phyloP scores from a whole-genome alignment of 2,329 filamentous ascomycete genomes.

The Lasiodiplodia citricola region DNA sequence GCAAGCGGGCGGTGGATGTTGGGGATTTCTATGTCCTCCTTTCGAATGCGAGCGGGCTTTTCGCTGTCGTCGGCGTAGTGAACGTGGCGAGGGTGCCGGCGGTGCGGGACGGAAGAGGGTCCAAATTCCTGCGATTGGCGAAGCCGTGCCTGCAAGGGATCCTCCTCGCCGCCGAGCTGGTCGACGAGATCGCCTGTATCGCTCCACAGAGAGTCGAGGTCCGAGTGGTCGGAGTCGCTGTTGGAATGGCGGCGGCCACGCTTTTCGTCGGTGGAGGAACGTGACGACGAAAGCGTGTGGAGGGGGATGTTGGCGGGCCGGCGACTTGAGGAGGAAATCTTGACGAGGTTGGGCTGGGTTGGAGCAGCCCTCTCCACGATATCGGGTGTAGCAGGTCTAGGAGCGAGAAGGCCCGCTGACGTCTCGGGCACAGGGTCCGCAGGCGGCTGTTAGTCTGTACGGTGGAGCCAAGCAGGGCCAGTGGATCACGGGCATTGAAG shows the following conservation, averaged over 20 bases:
- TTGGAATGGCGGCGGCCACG: constrained; percentile 59
- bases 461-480: constrained; percentile 24
- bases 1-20: constrained; percentile 67
- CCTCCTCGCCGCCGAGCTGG: constrained; percentile 82
- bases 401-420: constrained; percentile 25
- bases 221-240: constrained; percentile 70
- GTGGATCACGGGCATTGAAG: constrained; percentile 28
- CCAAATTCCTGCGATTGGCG: constrained; percentile 69
- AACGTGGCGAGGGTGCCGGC: constrained; percentile 65
- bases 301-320: constrained; percentile 88
- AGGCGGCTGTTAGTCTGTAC: constrained; percentile 24
- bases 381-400: constrained; percentile 27
- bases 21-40: constrained; percentile 83
- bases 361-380: constrained; percentile 41
- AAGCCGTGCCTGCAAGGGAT: constrained; percentile 76
- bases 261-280: constrained; percentile 55
- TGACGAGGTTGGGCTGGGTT: constrained; percentile 76
- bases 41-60: constrained; percentile 49
- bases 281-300: constrained; percentile 67
- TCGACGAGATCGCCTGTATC: constrained; percentile 95
- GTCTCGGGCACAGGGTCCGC: constrained; percentile 27
- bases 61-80: constrained; percentile 64
- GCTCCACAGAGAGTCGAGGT: constrained; percentile 68
- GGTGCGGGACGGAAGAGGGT: constrained; percentile 50
- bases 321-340: constrained; percentile 78